A percentile compares a stretch with the other conserved stretches of the same genome.
phyloP scores from a whole-genome alignment of 805 yeast species.

The Saturnispora sanitii region DNA sequence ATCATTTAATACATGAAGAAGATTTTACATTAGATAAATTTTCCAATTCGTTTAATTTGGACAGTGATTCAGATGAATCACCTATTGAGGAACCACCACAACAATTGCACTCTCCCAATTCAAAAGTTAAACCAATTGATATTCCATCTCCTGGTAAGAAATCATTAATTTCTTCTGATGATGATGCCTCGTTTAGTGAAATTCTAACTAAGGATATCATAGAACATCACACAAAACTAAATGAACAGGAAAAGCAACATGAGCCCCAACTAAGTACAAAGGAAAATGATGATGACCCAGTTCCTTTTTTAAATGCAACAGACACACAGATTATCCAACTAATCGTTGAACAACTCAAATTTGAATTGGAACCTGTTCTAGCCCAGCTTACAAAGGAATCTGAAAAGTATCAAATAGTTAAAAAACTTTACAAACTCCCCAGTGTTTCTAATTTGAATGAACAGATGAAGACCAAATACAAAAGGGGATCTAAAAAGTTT shows the following conservation, averaged over 20 bases:
- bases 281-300: too few relatives aligned
- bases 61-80: not conserved
- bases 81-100: too few relatives aligned
- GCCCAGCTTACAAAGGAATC: slow-evolving; percentile 14
- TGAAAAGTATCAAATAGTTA: slow-evolving; percentile 20
- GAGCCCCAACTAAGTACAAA: not conserved
- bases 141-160: not conserved
- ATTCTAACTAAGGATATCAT: slow-evolving; percentile 4
- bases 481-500: slow-evolving; percentile 7
- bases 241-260: not conserved
- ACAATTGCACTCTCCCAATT: too few relatives aligned
- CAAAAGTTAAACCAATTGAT: not conserved
- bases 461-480: slow-evolving; percentile 7
- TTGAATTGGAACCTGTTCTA: slow-evolving; percentile 20
- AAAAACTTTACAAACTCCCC: slow-evolving; percentile 20
- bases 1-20: not conserved
- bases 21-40: slow-evolving; percentile 8
- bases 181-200: slow-evolving; percentile 1
- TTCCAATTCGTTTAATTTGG: slow-evolving; percentile 7
- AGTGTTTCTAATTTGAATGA: slow-evolving; percentile 19
- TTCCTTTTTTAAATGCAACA: not conserved
- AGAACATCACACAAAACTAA: not conserved
- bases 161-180: not conserved
- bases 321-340: slow-evolving; percentile 8
- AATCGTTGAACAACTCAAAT: slow-evolving; percentile 13